Evolutionary conservation across 495 filamentous ascomycete genomes (phyloP).

Genomic region (Podospora sp.): DNA sequence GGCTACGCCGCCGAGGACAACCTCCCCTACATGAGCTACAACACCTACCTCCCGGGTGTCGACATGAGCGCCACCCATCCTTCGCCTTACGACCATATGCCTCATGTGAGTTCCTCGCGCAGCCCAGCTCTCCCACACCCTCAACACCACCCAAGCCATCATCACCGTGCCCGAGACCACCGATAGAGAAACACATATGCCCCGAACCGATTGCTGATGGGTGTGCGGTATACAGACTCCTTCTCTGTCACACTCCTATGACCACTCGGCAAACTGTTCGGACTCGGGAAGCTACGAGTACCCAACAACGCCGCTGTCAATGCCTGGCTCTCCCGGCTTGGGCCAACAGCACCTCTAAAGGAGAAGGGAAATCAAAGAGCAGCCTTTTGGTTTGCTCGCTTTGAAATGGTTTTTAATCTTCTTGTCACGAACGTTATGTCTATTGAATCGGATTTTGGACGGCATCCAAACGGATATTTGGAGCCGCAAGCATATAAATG

Average conservation of each 20-base stretch:
- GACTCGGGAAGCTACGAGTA: conserved; percentile 59
- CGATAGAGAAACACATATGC: conserved; percentile 28
- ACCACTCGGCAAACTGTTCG: conserved; percentile 68
- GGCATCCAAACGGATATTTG: not conserved
- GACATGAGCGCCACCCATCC: conserved; percentile 59
- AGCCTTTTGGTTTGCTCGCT: not conserved
- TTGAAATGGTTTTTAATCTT: not conserved
- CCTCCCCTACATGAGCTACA: conserved; percentile 79
- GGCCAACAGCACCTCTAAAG: conserved; percentile 36
- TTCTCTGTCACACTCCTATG: conserved; percentile 78
- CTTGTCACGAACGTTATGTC: conserved; percentile 4
- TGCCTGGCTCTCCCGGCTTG: conserved; percentile 64
- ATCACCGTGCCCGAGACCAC: conserved; percentile 37
- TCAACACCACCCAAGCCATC: conserved; percentile 22
- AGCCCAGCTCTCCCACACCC: conserved; percentile 33
- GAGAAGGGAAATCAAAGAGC: not conserved
- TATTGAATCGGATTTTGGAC: not conserved
- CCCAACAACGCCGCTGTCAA: conserved; percentile 68
- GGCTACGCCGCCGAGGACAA: conserved; percentile 58
- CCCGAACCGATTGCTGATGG: conserved; percentile 48
- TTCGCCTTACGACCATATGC: conserved; percentile 65
- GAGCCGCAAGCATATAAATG: not conserved
- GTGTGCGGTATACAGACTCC: conserved; percentile 67
- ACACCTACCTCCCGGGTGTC: conserved; percentile 69
- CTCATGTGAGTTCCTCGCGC: conserved; percentile 66